Evolutionary conservation across 306 rosid genomes (phyloP), one percentile per base, ranked within the genome.

Genomic region (Arachis hypogaea): DNA sequence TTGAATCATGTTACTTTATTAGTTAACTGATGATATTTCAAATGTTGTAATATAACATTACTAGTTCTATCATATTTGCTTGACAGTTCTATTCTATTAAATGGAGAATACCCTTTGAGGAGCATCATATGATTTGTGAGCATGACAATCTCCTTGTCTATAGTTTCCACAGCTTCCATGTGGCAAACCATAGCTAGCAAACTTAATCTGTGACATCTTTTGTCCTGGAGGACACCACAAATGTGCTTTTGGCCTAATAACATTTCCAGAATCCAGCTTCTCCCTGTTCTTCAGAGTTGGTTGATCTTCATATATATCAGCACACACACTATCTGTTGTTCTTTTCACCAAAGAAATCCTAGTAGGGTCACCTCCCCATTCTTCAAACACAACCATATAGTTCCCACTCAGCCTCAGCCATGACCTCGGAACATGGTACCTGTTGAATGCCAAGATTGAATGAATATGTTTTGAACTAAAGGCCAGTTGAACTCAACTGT

Each of bases 371-470:
- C 97, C 97, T 12, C 99, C 99, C 91, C 78, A 87, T 81, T 94
- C 99, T 75, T 94, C 99, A 54, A 94, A 90, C 82, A 94, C 87
- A 36, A 92, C 95, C 80, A 94, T 61, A 40, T 87, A 71, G 57
- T 94, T 94, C 30, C 77, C 97, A 3, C 78, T 76, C 2, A 93
- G 81, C 33, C 76, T 85, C 85, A 94, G 72, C 99, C 99, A 94
- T 3, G 95, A 86, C 43, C 90, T 87, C 28, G 99, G 99, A 79
- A 92, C 85, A 63, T 92, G 99, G 81, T 94, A 94, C 99, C 99
- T 94, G 88, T 68, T 69, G 72, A 76, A 18, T 69, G 59, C 59
- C 67, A 73, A 40, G 22, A 82, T 49, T 36, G 63, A 22, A n/a
- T 74, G 6, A 7, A n/a, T 6, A 43, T 43, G 9, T 43, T 43